phyloP scores from a whole-genome alignment of 352 stramenopile species.

The Phytophthora nicotianae region DNA sequence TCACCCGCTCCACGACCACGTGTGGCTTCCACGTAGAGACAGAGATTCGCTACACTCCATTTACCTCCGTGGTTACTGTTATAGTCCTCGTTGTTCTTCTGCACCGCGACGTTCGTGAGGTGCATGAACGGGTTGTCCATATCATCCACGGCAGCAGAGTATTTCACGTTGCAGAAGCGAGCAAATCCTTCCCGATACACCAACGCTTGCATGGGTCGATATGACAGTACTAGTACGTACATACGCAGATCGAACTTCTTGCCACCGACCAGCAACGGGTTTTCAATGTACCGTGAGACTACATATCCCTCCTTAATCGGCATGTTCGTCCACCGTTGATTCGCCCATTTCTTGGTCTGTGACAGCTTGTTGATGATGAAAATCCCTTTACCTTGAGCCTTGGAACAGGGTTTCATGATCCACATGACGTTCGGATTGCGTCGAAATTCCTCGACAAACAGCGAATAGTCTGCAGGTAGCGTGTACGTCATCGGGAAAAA shows the following conservation, averaged over 20 bases:
- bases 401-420: conserved; percentile 95
- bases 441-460: conserved; percentile 93
- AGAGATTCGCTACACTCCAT: conserved; percentile 89
- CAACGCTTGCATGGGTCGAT: conserved; percentile 78
- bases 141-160: conserved; percentile 78
- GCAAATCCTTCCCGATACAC: conserved; percentile 91
- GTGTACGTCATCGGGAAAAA: conserved; percentile 93
- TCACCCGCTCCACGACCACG: conserved; percentile 55
- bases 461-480: conserved; percentile 91
- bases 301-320: conserved; percentile 88
- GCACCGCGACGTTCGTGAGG: conserved; percentile 90
- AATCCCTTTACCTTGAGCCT: conserved; percentile 92
- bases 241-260: conserved; percentile 95
- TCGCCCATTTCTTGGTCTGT: conserved; percentile 92
- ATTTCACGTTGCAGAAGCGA: conserved; percentile 93
- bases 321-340: conserved; percentile 67
- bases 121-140: conserved; percentile 93
- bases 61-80: conserved; percentile 91
- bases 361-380: conserved; percentile 94
- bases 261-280: conserved; percentile 89
- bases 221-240: conserved; percentile 93
- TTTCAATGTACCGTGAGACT: conserved; percentile 90
- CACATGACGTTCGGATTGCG: conserved; percentile 89
- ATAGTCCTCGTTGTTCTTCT: conserved; percentile 93
- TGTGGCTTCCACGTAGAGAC: conserved; percentile 84